Conservation (phyloP, 805 yeast species). For the Blastobotrys chiropterorum region DNA sequence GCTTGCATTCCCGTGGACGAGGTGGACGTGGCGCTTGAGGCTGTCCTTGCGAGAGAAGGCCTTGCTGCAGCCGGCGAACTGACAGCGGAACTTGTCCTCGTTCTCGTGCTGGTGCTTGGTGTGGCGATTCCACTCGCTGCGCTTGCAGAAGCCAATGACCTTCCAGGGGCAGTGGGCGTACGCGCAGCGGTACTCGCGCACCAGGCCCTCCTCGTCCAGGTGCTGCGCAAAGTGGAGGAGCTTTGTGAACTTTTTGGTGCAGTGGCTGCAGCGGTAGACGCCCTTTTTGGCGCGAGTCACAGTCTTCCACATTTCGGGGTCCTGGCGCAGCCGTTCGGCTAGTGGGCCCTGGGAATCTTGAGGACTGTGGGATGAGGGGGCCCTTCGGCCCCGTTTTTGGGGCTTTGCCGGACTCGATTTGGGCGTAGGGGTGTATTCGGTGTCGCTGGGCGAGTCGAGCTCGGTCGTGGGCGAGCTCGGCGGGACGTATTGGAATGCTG, state of each 20-base stretch:
- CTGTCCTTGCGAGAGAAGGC: conserved; percentile 30
- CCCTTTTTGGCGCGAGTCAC: conserved; percentile 33
- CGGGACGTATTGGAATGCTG: not conserved
- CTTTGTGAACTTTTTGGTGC: conserved; percentile 29
- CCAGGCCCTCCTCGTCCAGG: conserved; percentile 29
- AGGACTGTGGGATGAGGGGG: too few species aligned
- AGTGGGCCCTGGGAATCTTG: too few species aligned
- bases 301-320: conserved; percentile 18
- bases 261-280: conserved; percentile 35
- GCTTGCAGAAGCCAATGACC: conserved; percentile 35
- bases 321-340: conserved; percentile 3
- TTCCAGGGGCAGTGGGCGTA: conserved; percentile 37
- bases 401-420: not conserved
- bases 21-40: conserved; percentile 31
- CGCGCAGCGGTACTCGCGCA: conserved; percentile 33
- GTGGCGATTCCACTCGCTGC: conserved; percentile 35
- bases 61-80: conserved; percentile 20
- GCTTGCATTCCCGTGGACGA: conserved; percentile 36
- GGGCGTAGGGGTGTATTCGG: not conserved
- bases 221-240: conserved; percentile 34
- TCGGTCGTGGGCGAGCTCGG: not conserved
- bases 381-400: not conserved
- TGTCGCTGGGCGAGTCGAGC: not conserved
- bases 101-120: conserved; percentile 24
- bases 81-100: conserved; percentile 18